Conservation (phyloP, 768 basidiomycete species). For the Gelatoporia subvermispora region DNA sequence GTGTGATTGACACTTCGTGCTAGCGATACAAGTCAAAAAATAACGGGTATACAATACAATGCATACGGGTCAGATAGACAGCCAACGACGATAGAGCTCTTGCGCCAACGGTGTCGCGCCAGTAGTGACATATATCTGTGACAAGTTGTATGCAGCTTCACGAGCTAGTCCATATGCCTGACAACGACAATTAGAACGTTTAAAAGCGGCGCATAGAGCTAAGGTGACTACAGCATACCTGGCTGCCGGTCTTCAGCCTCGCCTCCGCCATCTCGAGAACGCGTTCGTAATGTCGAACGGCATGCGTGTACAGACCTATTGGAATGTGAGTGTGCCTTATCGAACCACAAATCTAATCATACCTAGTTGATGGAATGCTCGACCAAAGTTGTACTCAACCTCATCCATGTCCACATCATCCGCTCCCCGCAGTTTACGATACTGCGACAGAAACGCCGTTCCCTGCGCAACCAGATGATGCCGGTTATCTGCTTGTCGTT, state of each 20-base stretch:
- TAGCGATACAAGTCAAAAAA: conserved; percentile 1
- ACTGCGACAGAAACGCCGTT: conserved; percentile 79
- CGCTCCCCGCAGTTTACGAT: conserved; percentile 57
- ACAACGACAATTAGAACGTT: background rate
- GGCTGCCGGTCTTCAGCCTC: conserved; percentile 24
- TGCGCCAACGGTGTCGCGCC: conserved; percentile 71
- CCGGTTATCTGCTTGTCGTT: conserved; percentile 90
- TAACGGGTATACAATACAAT: background rate
- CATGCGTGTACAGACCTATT: conserved; percentile 74
- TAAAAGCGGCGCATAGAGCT: no score
- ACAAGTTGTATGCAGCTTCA: conserved; percentile 87
- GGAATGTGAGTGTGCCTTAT: background rate
- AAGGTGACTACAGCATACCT: conserved; percentile 23
- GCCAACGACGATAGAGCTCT: conserved; percentile 69
- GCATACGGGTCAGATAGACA: conserved; percentile 49
- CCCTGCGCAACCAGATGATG: conserved; percentile 88
- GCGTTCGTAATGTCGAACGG: conserved; percentile 78
- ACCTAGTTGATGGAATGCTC: conserved; percentile 94
- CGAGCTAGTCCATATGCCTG: conserved; percentile 53
- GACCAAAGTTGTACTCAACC: conserved; percentile 90
- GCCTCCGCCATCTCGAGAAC: conserved; percentile 62
- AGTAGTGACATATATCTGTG: conserved; percentile 74
- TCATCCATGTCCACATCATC: conserved; percentile 51
- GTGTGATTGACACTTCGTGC: background rate
- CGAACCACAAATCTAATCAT: conserved; percentile 14